These are phyloP conservation scores for Clitopilus hobsonii DNA, from an alignment of 768 basidiomycete species.

Conservation along the genomic window DNA sequence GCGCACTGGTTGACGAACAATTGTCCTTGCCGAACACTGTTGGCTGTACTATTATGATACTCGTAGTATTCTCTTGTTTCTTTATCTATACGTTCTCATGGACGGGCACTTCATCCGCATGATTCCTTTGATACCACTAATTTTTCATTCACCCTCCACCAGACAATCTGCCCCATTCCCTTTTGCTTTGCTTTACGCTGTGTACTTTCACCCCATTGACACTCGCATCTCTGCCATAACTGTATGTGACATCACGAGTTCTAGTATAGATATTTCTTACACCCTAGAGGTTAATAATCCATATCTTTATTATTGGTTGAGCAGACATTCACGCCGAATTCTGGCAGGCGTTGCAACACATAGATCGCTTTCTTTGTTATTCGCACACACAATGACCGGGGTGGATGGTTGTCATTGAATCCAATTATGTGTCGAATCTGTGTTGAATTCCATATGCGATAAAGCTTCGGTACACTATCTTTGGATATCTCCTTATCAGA, in stretches of 20 bases:
- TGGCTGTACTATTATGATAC: background rate
- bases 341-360: background rate
- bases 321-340: background rate
- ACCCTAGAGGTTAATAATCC: slow-evolving; percentile 1
- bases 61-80: background rate
- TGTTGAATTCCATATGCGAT: background rate
- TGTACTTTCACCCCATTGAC: background rate
- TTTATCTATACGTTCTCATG: background rate
- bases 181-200: background rate
- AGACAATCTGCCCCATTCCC: background rate
- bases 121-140: background rate
- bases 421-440: background rate
- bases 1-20: slow-evolving; percentile 1
- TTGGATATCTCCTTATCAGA: background rate
- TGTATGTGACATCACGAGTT: background rate
- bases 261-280: background rate
- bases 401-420: background rate
- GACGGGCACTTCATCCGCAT: background rate
- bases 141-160: background rate
- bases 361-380: background rate
- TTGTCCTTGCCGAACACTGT: background rate
- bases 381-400: background rate
- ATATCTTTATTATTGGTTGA: background rate
- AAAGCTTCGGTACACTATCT: background rate
- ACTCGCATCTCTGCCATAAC: background rate